Evolutionary conservation across 176 grass and related monocot species (phyloP).

Genomic region (Juncus effusus): DNA sequence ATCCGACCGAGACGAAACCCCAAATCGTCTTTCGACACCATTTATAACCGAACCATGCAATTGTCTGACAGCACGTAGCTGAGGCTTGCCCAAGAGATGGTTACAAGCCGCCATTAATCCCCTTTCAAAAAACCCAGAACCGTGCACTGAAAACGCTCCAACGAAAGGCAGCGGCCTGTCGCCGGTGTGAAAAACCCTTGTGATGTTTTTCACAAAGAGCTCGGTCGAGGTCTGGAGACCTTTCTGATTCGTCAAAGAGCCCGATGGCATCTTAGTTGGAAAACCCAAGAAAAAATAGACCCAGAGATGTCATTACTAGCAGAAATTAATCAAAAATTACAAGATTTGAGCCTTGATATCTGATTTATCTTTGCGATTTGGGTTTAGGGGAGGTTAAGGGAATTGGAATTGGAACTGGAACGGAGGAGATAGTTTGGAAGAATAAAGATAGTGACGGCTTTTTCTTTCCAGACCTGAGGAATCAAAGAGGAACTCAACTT

Average conservation of each 20-base stretch:
- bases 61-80: conserved; percentile 26
- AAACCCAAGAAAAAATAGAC: neutral
- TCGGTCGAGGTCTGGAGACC: conserved; percentile 47
- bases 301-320: conserved; percentile 9
- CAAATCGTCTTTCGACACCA: conserved; percentile 35
- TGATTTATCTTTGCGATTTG: no score
- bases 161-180: conserved; percentile 43
- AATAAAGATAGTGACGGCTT: no score
- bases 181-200: conserved; percentile 37
- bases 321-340: neutral
- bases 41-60: conserved; percentile 21
- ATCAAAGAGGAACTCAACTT: no score
- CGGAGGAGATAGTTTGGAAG: no score
- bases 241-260: conserved; percentile 21
- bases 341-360: no score
- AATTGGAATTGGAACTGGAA: no score
- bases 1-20: conserved; percentile 35
- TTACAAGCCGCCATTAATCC: conserved; percentile 19
- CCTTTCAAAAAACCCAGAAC: conserved; percentile 1
- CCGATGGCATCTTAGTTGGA: conserved; percentile 30
- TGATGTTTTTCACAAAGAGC: conserved; percentile 32
- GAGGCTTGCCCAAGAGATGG: conserved; percentile 37
- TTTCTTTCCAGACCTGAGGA: no score
- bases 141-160: conserved; percentile 38
- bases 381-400: no score